Evolutionary conservation across 768 basidiomycete genomes (phyloP).

Genomic region (Lactarius psammicola): DNA sequence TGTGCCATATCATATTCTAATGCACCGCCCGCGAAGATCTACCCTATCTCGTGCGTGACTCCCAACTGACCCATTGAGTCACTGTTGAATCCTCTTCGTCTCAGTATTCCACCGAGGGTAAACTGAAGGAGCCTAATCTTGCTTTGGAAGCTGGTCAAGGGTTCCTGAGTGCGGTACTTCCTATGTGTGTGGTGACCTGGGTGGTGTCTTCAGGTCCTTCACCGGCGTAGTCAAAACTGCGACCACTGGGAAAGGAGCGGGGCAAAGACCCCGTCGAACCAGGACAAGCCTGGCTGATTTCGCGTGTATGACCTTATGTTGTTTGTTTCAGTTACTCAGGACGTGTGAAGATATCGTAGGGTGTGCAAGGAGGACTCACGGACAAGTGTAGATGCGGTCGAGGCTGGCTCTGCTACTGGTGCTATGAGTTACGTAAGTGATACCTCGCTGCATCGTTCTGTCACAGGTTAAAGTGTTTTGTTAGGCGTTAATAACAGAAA

Average conservation of each 20-base stretch:
- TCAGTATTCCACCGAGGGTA: conserved; percentile 93
- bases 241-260: conserved; percentile 62
- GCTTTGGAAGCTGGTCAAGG: conserved; percentile 86
- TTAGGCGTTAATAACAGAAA: conserved; percentile 63
- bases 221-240: conserved; percentile 74
- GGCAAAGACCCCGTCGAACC: conserved; percentile 48
- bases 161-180: conserved; percentile 73
- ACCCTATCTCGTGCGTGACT: conserved; percentile 35
- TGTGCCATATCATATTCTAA: not conserved
- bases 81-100: not conserved
- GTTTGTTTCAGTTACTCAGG: conserved; percentile 2
- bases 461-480: not conserved
- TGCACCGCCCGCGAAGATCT: conserved; percentile 34
- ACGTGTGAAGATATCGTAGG: conserved; percentile 67
- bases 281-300: conserved; percentile 89
- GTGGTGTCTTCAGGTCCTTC: conserved; percentile 72
- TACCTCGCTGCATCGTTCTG: not conserved
- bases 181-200: conserved; percentile 76
- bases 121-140: conserved; percentile 91
- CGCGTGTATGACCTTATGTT: conserved; percentile 45
- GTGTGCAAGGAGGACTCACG: conserved; percentile 85
- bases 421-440: conserved; percentile 75
- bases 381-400: conserved; percentile 77
- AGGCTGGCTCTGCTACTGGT: conserved; percentile 69
- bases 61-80: not conserved